These are phyloP conservation scores for Psilocybe cyanescens DNA, from an alignment of 768 basidiomycete species.

Conservation along the genomic window DNA sequence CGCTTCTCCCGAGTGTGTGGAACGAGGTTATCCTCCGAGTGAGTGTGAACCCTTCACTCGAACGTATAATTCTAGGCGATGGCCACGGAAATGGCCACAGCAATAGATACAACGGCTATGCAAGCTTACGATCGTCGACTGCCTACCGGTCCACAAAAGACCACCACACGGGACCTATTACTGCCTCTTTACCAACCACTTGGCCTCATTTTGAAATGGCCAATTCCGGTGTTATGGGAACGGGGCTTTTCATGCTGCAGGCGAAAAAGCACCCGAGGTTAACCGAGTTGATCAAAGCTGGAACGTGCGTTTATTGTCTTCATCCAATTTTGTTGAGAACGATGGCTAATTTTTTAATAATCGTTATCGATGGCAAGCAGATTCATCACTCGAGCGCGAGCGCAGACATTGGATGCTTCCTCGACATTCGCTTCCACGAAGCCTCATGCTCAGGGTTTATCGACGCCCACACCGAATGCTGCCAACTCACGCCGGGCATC, in stretches of 20 bases:
- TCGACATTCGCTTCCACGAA: not conserved
- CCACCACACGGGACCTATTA: conserved; percentile 18
- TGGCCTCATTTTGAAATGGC: conserved; percentile 1
- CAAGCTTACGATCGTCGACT: conserved; percentile 3
- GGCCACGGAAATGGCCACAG: conserved; percentile 7
- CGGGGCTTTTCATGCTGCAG: conserved; percentile 61
- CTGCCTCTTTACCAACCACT: conserved; percentile 10
- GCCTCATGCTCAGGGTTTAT: not conserved
- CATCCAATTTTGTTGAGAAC: conserved; percentile 6
- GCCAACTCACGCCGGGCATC: not conserved
- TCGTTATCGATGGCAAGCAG: not conserved
- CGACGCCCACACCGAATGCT: not conserved
- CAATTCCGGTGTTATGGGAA: conserved; percentile 40
- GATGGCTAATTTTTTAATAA: not conserved
- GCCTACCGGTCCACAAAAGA: conserved; percentile 8
- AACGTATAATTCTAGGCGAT: conserved; percentile 45
- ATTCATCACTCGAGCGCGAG: conserved; percentile 24
- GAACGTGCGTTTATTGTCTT: conserved; percentile 44
- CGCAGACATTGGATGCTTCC: conserved; percentile 23
- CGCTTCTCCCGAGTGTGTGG: conserved; percentile 63
- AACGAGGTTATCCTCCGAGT: conserved; percentile 55
- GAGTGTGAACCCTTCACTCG: conserved; percentile 49
- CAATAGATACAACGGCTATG: conserved; percentile 16
- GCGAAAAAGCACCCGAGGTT: conserved; percentile 55
- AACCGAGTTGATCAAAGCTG: conserved; percentile 55